Evolutionary conservation across 129 eudicot species (phyloP).

Genomic region (Pseudognaphalium luteoalbum): DNA sequence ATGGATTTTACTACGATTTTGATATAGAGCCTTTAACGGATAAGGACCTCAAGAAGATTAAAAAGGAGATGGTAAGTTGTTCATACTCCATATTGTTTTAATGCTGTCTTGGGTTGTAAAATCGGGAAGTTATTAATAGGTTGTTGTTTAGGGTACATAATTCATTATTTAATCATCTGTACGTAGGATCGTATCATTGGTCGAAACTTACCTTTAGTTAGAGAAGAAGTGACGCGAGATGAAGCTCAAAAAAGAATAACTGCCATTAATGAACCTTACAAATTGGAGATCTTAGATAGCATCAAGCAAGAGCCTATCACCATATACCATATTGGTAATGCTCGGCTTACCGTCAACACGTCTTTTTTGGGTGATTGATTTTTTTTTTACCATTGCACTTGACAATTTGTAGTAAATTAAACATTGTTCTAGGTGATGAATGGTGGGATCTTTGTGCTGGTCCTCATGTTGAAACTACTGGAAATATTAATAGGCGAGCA

Average conservation of each 20-base stretch:
- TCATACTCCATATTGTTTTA: conserved; percentile 1
- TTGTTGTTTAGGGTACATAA: conserved; percentile 48
- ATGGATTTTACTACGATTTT: conserved; percentile 94
- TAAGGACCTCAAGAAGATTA: conserved; percentile 85
- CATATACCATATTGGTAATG: conserved; percentile 86
- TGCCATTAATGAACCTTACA: conserved; percentile 90
- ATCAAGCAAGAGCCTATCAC: conserved; percentile 93
- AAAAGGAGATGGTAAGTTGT: conserved; percentile 93
- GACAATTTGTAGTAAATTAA: background rate
- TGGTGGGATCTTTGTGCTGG: conserved; percentile 99
- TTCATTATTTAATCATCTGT: conserved; percentile 61
- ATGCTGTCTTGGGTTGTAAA: conserved; percentile 9
- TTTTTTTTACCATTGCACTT: background rate
- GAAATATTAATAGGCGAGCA: conserved; percentile 80
- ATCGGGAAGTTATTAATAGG: conserved; percentile 37
- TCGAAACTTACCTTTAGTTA: conserved; percentile 73
- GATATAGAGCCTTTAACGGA: conserved; percentile 93
- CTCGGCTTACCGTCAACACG: background rate
- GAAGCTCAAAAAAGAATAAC: conserved; percentile 83
- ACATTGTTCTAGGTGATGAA: conserved; percentile 59
- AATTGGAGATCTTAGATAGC: conserved; percentile 80
- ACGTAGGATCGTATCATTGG: conserved; percentile 99
- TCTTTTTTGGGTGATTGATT: background rate
- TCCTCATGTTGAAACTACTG: conserved; percentile 98
- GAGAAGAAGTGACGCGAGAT: conserved; percentile 95